Base-by-base conservation (phyloP, 2,329 filamentous ascomycete genomes). In the Beauveria rudraprayagi region DNA sequence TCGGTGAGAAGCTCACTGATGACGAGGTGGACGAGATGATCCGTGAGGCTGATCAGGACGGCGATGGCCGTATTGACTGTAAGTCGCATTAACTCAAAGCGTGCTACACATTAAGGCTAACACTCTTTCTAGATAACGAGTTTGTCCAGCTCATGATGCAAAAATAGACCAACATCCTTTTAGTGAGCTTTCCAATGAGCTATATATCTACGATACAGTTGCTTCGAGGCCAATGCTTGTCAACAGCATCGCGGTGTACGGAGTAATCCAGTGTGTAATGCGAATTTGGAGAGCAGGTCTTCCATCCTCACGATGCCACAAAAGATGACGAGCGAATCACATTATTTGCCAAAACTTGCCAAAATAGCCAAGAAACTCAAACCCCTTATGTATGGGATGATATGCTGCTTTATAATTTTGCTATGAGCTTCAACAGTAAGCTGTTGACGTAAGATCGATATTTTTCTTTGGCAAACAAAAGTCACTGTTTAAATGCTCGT, bases 61-160 rank as follows among this genome's bases (percentile, higher is more conserved):
- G 90, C 66, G 90, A 94, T 75, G 90, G 90, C 71, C 87, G 90
- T 70, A 94, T 94, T 71, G 90, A 94, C 76, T 94, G 90, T 93
- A 81, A 67, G 87, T 75, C 47, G 19, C 3, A 26, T 37, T 3
- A 8, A 16, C 47, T 16, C 19, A 6, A 30, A 30, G 53, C 30
- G 43, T 30, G 40, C 40, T 22, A 40, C 14, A 26, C n/a, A 28
- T 47, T 22, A 17, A 16, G 19, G 19, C 58, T 57, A 37, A 48
- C 47, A 10, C 8, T 34, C 22, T 54, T 17, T 52, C 69, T 37
- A 93, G 90, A 93, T 80, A 93, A 93, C 81, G 90, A 94, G 78
- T 94, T 94, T 73, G 90, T 94, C 69, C 90, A 94, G 80, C 87
- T 94, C 73, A 94, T 94, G 90, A 93, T 94, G 90, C 90, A 94